phyloP scores from a whole-genome alignment of 31 red algal species.

The Asparagopsis taxiformis region DNA sequence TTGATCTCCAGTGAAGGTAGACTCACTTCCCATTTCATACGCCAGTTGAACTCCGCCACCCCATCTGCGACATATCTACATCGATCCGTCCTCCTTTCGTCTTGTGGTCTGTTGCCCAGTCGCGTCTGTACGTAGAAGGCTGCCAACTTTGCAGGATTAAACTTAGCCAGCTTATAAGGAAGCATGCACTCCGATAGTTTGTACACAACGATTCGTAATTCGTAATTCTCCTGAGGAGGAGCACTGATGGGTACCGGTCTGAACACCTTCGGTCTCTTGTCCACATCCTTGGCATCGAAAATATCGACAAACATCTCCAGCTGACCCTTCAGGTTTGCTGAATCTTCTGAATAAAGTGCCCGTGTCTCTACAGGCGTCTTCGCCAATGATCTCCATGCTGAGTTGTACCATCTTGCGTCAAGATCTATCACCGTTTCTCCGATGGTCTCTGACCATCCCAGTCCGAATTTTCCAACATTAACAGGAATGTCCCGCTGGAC shows the following conservation, averaged over 20 bases:
- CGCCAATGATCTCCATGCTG: conserved; percentile 68
- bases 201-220: conserved; percentile 78
- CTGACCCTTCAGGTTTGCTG: conserved; percentile 76
- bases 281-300: conserved; percentile 76
- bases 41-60: conserved; percentile 77
- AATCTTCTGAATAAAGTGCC: conserved; percentile 64
- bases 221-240: conserved; percentile 53
- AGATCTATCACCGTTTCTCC: conserved; percentile 93
- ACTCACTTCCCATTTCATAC: conserved; percentile 75
- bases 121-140: conserved; percentile 67
- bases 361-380: conserved; percentile 85
- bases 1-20: conserved; percentile 76
- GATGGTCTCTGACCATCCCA: conserved; percentile 82
- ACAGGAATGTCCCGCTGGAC: conserved; percentile 57
- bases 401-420: conserved; percentile 93
- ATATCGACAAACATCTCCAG: conserved; percentile 90
- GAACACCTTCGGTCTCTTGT: conserved; percentile 70
- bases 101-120: conserved; percentile 61
- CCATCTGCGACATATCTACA: conserved; percentile 84
- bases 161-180: conserved; percentile 61
- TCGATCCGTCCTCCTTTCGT: conserved; percentile 53
- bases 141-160: conserved; percentile 46
- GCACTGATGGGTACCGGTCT: conserved; percentile 46
- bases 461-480: conserved; percentile 71
- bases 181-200: conserved; percentile 70